These are phyloP conservation scores for Coemansia umbellata DNA, from an alignment of 192 early-diverging fungal species.

Conservation along the genomic window DNA sequence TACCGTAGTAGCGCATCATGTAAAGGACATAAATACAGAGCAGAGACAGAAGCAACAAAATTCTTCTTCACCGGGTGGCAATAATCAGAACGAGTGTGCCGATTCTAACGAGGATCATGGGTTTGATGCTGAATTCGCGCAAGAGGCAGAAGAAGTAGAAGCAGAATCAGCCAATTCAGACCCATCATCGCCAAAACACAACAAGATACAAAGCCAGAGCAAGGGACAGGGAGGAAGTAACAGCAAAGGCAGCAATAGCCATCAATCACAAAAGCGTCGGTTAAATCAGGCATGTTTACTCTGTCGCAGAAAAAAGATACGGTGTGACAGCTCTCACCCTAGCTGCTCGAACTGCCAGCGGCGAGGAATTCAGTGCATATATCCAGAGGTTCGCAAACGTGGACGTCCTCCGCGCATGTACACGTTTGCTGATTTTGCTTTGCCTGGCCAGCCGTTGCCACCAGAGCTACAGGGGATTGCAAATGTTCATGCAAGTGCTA, in stretches of 20 bases:
- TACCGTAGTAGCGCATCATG: neutral
- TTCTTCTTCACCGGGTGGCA: neutral
- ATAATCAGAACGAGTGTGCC: neutral
- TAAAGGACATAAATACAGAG: neutral
- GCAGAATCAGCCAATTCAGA: neutral
- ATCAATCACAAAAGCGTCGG: constrained; percentile 36
- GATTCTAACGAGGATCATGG: neutral
- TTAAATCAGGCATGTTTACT: constrained; percentile 49
- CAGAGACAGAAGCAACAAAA: too few relatives aligned
- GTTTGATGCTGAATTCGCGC: neutral
- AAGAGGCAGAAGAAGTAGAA: neutral
- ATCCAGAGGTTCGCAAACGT: constrained; percentile 46
- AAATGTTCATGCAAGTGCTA: constrained; percentile 35
- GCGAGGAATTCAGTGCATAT: constrained; percentile 49
- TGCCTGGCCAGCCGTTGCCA: constrained; percentile 45
- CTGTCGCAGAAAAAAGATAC: constrained; percentile 50
- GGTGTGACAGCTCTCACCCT: constrained; percentile 45
- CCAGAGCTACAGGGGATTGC: constrained; percentile 37
- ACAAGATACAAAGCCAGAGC: neutral
- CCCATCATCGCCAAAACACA: neutral
- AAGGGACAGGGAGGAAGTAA: neutral
- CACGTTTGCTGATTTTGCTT: constrained; percentile 50
- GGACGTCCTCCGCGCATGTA: constrained; percentile 49
- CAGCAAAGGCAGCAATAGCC: constrained; percentile 9
- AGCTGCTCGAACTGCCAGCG: constrained; percentile 48